Evolutionary conservation across 176 grass and related monocot species (phyloP).

Genomic region (Otatea glauca): DNA sequence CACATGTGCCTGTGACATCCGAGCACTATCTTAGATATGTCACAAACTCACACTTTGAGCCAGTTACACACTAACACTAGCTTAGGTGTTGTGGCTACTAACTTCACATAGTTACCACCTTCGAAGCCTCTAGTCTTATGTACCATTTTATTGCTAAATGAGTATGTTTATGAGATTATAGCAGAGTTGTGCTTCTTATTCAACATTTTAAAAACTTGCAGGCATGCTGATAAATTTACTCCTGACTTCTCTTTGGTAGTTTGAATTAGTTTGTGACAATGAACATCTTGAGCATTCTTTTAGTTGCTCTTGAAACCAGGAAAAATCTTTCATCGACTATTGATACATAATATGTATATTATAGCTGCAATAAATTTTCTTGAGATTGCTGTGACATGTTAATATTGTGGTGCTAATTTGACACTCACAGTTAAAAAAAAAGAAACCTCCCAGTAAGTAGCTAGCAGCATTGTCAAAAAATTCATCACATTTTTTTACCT

Average conservation of each 20-base stretch:
- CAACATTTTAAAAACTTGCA: slow-evolving; percentile 11
- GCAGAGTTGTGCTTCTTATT: not conserved
- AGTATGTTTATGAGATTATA: not conserved
- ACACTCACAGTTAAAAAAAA: not conserved
- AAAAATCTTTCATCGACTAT: not conserved
- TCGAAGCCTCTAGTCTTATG: not conserved
- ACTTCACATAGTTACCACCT: not conserved
- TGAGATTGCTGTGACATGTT: slow-evolving; percentile 1
- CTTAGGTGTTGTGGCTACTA: not conserved
- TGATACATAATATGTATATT: not conserved
- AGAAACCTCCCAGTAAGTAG: not conserved
- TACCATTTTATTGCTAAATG: slow-evolving; percentile 15
- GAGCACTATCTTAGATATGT: not conserved
- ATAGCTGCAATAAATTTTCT: not conserved
- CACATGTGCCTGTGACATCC: not conserved
- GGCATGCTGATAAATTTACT: not conserved
- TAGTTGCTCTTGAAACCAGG: not conserved
- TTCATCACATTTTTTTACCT: not conserved
- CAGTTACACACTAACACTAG: not conserved
- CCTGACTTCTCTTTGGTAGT: not conserved
- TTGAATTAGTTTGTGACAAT: not conserved
- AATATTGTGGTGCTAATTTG: not conserved
- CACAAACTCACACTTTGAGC: not conserved
- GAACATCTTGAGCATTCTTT: not conserved
- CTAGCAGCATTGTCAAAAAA: not conserved